Percentiles rank a stretch among this genome's conserved stretches.
Evolutionary conservation across 2,329 filamentous ascomycete species (phyloP).

Genomic region (Aspergillus felis): DNA sequence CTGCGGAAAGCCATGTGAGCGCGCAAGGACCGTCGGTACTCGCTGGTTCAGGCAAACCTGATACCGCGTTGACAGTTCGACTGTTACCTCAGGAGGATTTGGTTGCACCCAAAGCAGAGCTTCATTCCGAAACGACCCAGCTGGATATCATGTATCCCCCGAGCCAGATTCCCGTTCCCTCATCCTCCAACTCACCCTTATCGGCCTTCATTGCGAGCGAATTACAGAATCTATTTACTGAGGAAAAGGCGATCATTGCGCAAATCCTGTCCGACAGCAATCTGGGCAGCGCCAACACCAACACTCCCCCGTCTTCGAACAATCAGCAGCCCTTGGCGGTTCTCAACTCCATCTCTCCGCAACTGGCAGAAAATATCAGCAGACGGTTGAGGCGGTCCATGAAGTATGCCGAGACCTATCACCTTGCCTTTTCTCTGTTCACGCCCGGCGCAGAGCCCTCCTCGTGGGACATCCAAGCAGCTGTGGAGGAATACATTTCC

Average conservation of each 20-base stretch:
- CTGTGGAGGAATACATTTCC: conserved; percentile 73
- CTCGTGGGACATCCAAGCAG: conserved; percentile 84
- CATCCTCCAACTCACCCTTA: conserved; percentile 67
- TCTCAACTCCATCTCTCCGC: conserved; percentile 38
- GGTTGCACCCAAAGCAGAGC: conserved; percentile 54
- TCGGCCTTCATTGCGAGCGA: conserved; percentile 75
- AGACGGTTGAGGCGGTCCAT: conserved; percentile 75
- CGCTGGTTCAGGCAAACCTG: conserved; percentile 22
- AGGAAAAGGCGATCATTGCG: conserved; percentile 84
- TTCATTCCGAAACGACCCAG: conserved; percentile 66
- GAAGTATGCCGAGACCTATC: conserved; percentile 90
- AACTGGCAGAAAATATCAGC: conserved; percentile 56
- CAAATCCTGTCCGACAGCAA: conserved; percentile 62
- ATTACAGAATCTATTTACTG: conserved; percentile 72
- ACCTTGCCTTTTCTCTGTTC: conserved; percentile 93
- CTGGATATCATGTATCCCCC: conserved; percentile 75
- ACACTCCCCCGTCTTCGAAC: conserved; percentile 17
- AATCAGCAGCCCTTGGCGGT: conserved; percentile 28
- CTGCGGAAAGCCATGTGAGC: conserved; percentile 7
- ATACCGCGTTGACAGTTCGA: conserved; percentile 65
- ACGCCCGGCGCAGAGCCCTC: conserved; percentile 73
- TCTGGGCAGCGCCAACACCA: conserved; percentile 19
- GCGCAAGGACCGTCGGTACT: conserved; percentile 4
- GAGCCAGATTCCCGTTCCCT: conserved; percentile 62
- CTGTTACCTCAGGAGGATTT: conserved; percentile 53